Evolutionary conservation across 2,329 filamentous ascomycete species (phyloP).

Genomic region (Fragosphaeria purpurea): DNA sequence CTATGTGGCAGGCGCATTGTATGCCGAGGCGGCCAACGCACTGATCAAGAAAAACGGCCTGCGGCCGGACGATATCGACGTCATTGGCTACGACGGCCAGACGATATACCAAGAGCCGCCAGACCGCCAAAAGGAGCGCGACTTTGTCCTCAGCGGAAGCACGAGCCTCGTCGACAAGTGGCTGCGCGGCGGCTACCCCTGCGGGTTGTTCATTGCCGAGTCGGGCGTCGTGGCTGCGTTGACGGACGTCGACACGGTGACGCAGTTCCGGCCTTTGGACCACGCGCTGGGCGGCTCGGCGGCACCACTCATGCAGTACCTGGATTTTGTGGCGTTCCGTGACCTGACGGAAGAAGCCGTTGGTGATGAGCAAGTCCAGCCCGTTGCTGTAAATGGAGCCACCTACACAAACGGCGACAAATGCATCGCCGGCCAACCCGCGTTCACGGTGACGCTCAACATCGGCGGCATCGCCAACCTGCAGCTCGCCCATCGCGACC

Average conservation of each 20-base stretch:
- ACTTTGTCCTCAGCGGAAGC: slow-evolving; percentile 14
- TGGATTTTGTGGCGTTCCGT: slow-evolving; percentile 21
- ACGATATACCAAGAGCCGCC: slow-evolving; percentile 23
- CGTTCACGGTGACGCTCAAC: slow-evolving; percentile 18
- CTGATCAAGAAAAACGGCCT: slow-evolving; percentile 14
- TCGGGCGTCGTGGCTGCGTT: slow-evolving; percentile 21
- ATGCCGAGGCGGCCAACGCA: slow-evolving; percentile 19
- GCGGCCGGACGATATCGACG: slow-evolving; percentile 17
- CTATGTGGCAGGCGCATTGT: slow-evolving; percentile 20
- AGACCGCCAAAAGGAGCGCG: slow-evolving; percentile 14
- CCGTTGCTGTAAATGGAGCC: no score
- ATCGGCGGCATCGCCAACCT: slow-evolving; percentile 23
- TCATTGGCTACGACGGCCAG: slow-evolving; percentile 22
- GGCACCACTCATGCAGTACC: slow-evolving; percentile 22
- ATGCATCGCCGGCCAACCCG: neutral
- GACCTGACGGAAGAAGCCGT: slow-evolving; percentile 8
- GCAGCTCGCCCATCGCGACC: slow-evolving; percentile 19
- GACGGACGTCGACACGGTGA: slow-evolving; percentile 20
- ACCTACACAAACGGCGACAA: no score
- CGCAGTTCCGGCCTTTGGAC: slow-evolving; percentile 21
- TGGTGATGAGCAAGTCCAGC: no score
- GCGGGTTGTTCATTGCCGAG: slow-evolving; percentile 21
- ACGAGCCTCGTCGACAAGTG: slow-evolving; percentile 18
- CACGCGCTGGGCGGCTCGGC: slow-evolving; percentile 20
- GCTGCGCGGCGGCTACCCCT: slow-evolving; percentile 19